These are phyloP conservation scores for Pyricularia sp. DNA, from an alignment of 2,329 filamentous ascomycete species.

Conservation along the genomic window DNA sequence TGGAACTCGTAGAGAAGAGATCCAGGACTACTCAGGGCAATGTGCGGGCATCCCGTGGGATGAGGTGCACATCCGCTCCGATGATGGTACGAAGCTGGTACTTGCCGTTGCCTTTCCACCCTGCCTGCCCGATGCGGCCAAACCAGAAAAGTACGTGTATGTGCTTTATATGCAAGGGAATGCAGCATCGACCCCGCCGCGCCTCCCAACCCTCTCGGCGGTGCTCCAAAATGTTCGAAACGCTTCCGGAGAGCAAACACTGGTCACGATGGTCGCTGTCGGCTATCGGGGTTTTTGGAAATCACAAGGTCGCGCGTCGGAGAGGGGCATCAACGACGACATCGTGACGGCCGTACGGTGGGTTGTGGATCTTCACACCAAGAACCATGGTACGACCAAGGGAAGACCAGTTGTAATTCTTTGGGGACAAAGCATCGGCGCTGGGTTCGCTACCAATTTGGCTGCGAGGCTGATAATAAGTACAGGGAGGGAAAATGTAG, in stretches of 20 bases:
- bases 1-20: constrained; percentile 57
- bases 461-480: constrained; percentile 30
- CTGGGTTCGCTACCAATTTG: constrained; percentile 59
- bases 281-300: constrained; percentile 72
- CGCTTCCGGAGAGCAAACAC: constrained; percentile 16
- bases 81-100: constrained; percentile 57
- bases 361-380: constrained; percentile 37
- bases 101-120: constrained; percentile 42
- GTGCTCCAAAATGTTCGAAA: constrained; percentile 36
- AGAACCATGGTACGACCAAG: constrained; percentile 12
- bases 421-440: constrained; percentile 73
- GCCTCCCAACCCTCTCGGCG: constrained; percentile 46
- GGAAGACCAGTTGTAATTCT: constrained; percentile 39
- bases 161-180: constrained; percentile 33
- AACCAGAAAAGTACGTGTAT: neutral
- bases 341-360: constrained; percentile 54
- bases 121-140: constrained; percentile 10
- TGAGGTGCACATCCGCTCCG: constrained; percentile 49
- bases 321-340: constrained; percentile 61
- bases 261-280: constrained; percentile 42
- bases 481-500: constrained; percentile 21
- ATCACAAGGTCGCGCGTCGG: constrained; percentile 61
- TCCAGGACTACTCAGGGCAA: constrained; percentile 50
- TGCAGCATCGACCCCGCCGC: constrained; percentile 47
- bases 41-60: constrained; percentile 58